Conservation (phyloP, 108 stramenopile genomes). For the Nitzschia sp. region DNA sequence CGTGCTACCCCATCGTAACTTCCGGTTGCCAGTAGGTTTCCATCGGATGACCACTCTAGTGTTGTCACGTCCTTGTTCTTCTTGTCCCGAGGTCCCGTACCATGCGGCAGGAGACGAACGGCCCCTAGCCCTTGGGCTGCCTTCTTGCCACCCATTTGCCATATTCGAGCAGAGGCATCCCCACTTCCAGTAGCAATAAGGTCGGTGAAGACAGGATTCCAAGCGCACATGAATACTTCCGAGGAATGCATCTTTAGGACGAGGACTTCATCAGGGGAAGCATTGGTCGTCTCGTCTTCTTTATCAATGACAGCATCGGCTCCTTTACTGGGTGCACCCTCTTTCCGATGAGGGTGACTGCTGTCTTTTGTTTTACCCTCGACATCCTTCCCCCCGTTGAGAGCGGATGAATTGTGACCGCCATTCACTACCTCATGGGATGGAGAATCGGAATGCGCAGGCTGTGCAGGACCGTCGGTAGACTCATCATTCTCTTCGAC, state of each 20-base stretch:
- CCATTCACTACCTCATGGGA: conserved; percentile 6
- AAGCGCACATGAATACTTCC: conserved; percentile 97
- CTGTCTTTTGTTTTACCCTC: conserved; percentile 1
- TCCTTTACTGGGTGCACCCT: conserved; percentile 17
- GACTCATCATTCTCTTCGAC: conserved; percentile 26
- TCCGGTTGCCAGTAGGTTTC: conserved; percentile 88
- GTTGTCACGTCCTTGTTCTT: conserved; percentile 97
- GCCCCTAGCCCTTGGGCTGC: conserved; percentile 63
- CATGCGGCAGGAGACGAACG: conserved; percentile 85
- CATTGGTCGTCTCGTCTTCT: conserved; percentile 66
- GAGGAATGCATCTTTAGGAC: conserved; percentile 81
- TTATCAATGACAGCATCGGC: conserved; percentile 25
- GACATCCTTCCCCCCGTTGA: not conserved
- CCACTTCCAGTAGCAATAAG: conserved; percentile 93
- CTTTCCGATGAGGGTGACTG: conserved; percentile 14
- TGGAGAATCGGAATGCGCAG: conserved; percentile 7
- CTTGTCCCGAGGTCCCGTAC: conserved; percentile 64
- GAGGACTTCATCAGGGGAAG: conserved; percentile 56
- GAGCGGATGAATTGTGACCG: not conserved
- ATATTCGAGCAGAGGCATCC: conserved; percentile 92
- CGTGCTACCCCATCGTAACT: conserved; percentile 94
- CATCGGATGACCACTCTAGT: conserved; percentile 93
- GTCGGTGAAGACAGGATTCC: conserved; percentile 91
- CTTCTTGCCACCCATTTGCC: conserved; percentile 75
- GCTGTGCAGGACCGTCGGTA: conserved; percentile 5